Evolutionary conservation across 2,329 filamentous ascomycete species (phyloP).

Genomic region (Macrophomina tecta): DNA sequence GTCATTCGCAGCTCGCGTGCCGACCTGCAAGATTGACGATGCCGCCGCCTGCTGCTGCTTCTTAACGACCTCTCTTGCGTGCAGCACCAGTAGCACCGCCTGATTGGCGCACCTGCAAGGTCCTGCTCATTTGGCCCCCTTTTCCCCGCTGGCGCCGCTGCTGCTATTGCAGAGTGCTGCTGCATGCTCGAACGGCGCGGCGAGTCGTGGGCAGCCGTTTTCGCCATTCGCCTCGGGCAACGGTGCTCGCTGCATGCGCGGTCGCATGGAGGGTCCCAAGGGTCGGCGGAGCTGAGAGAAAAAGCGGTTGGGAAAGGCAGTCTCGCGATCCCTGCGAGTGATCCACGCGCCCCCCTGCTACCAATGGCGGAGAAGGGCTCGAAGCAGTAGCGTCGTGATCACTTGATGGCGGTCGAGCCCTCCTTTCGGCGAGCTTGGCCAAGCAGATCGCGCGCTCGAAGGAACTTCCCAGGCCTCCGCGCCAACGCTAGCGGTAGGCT

Average conservation of each 20-base stretch:
- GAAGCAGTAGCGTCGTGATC: conserved; percentile 20
- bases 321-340: conserved; percentile 27
- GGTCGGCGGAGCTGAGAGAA: conserved; percentile 21
- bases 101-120: conserved; percentile 21
- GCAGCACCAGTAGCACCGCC: conserved; percentile 10
- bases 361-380: conserved; percentile 24
- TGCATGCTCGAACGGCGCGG: not conserved
- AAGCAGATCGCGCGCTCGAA: conserved; percentile 19
- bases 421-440: not conserved
- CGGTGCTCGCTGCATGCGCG: conserved; percentile 22
- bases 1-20: conserved; percentile 19
- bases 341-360: conserved; percentile 20
- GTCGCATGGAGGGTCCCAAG: conserved; percentile 7
- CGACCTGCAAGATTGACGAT: conserved; percentile 18
- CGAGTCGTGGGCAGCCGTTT: conserved; percentile 20
- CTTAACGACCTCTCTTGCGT: conserved; percentile 22
- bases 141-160: not conserved
- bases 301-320: conserved; percentile 17
- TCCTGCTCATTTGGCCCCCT: conserved; percentile 12
- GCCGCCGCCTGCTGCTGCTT: conserved; percentile 7
- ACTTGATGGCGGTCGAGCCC: conserved; percentile 21
- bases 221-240: conserved; percentile 23
- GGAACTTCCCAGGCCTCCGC: conserved; percentile 19
- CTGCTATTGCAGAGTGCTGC: not conserved
- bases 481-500: conserved; percentile 22